Base-by-base conservation (phyloP, 805 yeast genomes). In the Ogataea haglerorum region DNA sequence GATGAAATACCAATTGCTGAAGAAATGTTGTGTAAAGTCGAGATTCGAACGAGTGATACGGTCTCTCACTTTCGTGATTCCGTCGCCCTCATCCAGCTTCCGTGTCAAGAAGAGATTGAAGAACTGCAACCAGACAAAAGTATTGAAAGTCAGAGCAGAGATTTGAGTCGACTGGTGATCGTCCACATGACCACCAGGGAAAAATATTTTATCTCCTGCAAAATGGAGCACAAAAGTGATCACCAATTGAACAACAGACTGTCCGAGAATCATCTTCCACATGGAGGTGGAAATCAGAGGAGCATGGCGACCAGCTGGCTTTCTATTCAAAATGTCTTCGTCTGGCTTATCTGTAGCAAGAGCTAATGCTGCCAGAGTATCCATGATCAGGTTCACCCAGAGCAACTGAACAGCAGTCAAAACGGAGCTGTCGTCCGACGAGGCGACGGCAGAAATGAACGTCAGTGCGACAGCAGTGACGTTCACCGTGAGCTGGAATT, bases 311-410 rank as follows among this genome's bases (percentile, higher is more conserved):
- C 95, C 93, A 30, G 82, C 88, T 2, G 99, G 99, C 57, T 77
- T 80, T 39, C 87, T 73, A 47, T 84, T 78, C 57, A 93, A 69
- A 30, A 87, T 81, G 29, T 82, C 75, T 34, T 82, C 85, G 53
- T 88, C 90, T 0, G 99, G 99, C 53, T 91, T 90, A 61, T 93
- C 99, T 3, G 99, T 93, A 6, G 99, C 99, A 54, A 93, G 73
- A 0, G 99, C 99, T 53, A 93, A 72, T 3, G 99, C 99, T 3
- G 99, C 99, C 48, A 93, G 75, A 0, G 99, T 93, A 63, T 93
- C 99, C 99, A 93, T 93, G 55, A 93, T 93, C 63, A 93, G 72
- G 64, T 93, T 93, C 36, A 93, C 97, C 99, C 99, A 93, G 48
- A 93, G 71, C 51, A 93, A 76, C 67, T 93, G 99, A 33, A 93